Percentiles rank a stretch among this genome's conserved stretches.
Conservation (phyloP, 1,139 yeast genomes). For the Trichomonascaceae sp. region DNA sequence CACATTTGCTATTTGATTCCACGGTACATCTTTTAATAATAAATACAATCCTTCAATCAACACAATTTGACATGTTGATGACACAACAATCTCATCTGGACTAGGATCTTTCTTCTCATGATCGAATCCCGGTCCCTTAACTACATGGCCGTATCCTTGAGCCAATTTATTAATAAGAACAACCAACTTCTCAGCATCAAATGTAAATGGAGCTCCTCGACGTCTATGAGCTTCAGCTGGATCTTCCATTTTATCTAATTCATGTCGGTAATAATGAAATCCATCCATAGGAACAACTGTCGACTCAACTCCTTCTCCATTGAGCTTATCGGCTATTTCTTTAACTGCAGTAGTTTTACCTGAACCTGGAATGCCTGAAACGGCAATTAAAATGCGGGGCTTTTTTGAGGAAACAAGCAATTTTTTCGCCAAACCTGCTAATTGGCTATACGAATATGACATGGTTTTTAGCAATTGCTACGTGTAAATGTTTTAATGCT, state of each 20-base stretch:
- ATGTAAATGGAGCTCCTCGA: constrained; percentile 84
- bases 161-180: constrained; percentile 29
- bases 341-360: constrained; percentile 70
- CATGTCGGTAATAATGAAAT: constrained; percentile 60
- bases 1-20: constrained; percentile 29
- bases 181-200: constrained; percentile 53
- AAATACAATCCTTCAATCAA: constrained; percentile 51
- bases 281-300: constrained; percentile 66
- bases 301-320: constrained; percentile 22
- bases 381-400: constrained; percentile 46
- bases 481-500: neutral
- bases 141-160: constrained; percentile 39
- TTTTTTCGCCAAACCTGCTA: neutral
- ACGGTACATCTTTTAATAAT: constrained; percentile 34
- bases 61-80: constrained; percentile 40
- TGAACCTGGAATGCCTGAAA: constrained; percentile 78
- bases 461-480: neutral
- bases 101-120: constrained; percentile 60
- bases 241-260: constrained; percentile 47
- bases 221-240: constrained; percentile 52
- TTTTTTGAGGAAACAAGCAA: constrained; percentile 16
- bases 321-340: constrained; percentile 38
- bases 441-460: neutral
- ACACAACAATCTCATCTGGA: constrained; percentile 43
- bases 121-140: constrained; percentile 60